Evolutionary conservation across 2,329 filamentous ascomycete genomes (phyloP).

Genomic region (Aquanectria penicillioides): DNA sequence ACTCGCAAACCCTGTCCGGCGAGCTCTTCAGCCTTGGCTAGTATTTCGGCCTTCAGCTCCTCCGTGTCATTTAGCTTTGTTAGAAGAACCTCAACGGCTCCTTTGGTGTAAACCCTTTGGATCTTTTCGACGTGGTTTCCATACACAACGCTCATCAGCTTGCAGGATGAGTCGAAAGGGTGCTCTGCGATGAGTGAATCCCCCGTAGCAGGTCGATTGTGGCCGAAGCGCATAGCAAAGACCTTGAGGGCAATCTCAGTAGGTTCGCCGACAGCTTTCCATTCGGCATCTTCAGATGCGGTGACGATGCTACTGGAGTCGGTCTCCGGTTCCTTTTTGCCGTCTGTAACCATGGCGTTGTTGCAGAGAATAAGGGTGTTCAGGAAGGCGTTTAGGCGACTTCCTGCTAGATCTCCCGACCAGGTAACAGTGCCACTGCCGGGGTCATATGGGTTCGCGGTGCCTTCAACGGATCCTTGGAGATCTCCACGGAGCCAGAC

Average conservation of each 20-base stretch:
- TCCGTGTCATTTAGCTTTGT: constrained; percentile 61
- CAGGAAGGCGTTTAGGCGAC: constrained; percentile 58
- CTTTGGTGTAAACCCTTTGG: constrained; percentile 64
- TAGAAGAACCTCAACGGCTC: constrained; percentile 66
- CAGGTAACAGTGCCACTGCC: constrained; percentile 63
- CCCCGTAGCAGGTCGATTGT: constrained; percentile 56
- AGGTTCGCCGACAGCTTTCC: constrained; percentile 72
- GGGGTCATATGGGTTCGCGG: constrained; percentile 70
- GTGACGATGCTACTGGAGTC: constrained; percentile 60
- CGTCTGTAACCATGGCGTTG: constrained; percentile 61
- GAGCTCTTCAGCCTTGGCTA: constrained; percentile 63
- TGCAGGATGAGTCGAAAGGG: constrained; percentile 78
- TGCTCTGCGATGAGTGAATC: constrained; percentile 69
- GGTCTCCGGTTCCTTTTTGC: constrained; percentile 57
- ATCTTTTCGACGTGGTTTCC: constrained; percentile 46
- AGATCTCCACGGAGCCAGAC: constrained; percentile 68
- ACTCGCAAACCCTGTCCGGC: constrained; percentile 74
- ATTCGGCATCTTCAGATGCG: constrained; percentile 55
- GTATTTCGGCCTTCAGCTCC: constrained; percentile 57
- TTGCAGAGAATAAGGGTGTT: constrained; percentile 71
- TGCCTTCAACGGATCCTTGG: constrained; percentile 62
- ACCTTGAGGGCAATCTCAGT: constrained; percentile 81
- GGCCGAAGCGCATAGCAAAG: constrained; percentile 74
- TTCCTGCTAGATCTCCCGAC: constrained; percentile 52
- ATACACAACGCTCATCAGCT: constrained; percentile 80